phyloP scores from a whole-genome alignment of 1,139 yeast species.

The Pichia sp. region DNA sequence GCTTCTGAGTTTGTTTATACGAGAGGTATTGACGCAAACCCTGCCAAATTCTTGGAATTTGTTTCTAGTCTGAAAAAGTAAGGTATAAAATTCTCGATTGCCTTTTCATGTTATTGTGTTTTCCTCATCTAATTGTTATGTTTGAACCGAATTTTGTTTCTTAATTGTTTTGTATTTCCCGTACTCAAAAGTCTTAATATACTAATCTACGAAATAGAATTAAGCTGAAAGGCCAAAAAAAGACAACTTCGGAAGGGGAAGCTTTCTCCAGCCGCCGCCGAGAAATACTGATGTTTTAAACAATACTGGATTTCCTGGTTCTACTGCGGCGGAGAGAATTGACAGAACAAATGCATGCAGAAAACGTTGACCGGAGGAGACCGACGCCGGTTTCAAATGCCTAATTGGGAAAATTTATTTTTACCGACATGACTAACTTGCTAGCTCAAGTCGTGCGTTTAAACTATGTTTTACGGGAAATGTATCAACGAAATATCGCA shows the following conservation, averaged over 20 bases:
- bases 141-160: background rate
- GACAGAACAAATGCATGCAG: too few species aligned
- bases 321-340: too few species aligned
- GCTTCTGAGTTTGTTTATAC: slow-evolving; percentile 88
- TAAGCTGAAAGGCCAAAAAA: background rate
- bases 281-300: too few species aligned
- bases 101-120: background rate
- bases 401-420: too few species aligned
- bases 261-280: too few species aligned
- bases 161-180: slow-evolving; percentile 1
- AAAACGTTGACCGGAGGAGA: too few species aligned
- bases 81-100: slow-evolving; percentile 6
- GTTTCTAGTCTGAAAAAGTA: slow-evolving; percentile 29
- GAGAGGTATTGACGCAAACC: slow-evolving; percentile 76
- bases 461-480: too few species aligned
- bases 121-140: slow-evolving; percentile 3
- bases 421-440: too few species aligned
- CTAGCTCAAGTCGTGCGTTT: too few species aligned
- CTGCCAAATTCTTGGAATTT: slow-evolving; percentile 76
- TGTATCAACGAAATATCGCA: too few species aligned
- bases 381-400: too few species aligned
- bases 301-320: too few species aligned
- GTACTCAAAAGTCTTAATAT: background rate
- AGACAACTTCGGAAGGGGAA: background rate
- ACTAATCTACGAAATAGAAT: background rate